Base-by-base conservation (phyloP, 352 stramenopile species). In the Phytopythium helicoides region DNA sequence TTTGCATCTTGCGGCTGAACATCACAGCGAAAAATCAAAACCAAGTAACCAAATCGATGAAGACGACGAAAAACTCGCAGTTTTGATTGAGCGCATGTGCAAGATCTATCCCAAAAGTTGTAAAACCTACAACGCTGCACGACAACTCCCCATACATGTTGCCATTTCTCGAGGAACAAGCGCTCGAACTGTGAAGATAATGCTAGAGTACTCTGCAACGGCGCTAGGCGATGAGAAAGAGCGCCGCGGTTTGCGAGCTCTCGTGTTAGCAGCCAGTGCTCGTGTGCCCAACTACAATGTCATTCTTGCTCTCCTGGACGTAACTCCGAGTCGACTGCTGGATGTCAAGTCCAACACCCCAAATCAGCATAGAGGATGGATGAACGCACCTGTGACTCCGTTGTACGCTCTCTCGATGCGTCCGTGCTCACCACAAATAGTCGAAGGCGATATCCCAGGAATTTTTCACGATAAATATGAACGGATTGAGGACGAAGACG, bases 1-100 rank as follows among this genome's bases (percentile, higher is more conserved):
- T 7, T 54, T 89, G 16, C 80, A 89, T 52, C 3, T 78, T 18
- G 73, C 71, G 23, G 80, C n/a, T n/a, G n/a, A n/a, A n/a, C n/a
- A n/a, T n/a, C n/a, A n/a, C n/a, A n/a, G n/a, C n/a, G n/a, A n/a
- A n/a, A n/a, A n/a, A n/a, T n/a, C n/a, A n/a, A n/a, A n/a, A n/a
- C n/a, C n/a, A n/a, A n/a, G n/a, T n/a, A n/a, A n/a, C n/a, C n/a
- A n/a, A n/a, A n/a, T n/a, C n/a, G n/a, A n/a, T n/a, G n/a, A n/a
- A 40, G 51, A 64, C 3, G 52, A 22, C 0, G n/a, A 48, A 9
- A n/a, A 45, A 14, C 25, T 37, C 19, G 47, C 23, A 10, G 7
- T 12, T 22, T 33, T 50, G 28, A 22, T 36, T 10, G 26, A 35
- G 2, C 47, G 49, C 19, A 48, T 86, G 7, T 77, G 65, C 47